phyloP scores from a whole-genome alignment of 371 early-diverging fungal species.

The Mucor mucedo region DNA sequence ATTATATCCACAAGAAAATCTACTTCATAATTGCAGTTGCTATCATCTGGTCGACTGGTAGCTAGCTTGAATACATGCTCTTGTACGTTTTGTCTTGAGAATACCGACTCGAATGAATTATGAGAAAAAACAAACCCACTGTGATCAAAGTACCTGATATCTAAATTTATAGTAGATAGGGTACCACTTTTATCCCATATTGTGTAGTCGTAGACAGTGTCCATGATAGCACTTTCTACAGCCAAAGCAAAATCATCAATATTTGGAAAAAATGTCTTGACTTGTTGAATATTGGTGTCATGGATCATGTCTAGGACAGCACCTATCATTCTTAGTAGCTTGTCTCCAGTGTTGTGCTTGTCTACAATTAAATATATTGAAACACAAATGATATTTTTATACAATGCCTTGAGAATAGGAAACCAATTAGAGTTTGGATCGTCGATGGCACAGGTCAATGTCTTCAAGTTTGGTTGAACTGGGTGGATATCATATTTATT shows the following conservation, averaged over 20 bases:
- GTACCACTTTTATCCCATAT: background rate
- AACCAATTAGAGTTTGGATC: slow-evolving; percentile 16
- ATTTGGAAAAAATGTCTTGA: background rate
- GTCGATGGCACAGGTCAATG: slow-evolving; percentile 11
- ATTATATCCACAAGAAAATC: background rate
- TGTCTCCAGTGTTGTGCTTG: background rate
- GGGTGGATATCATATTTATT: background rate
- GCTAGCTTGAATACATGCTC: background rate
- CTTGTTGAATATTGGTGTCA: background rate
- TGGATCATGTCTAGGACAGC: background rate
- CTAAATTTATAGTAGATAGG: background rate
- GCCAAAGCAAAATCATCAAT: background rate
- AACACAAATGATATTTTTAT: background rate
- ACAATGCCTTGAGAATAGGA: slow-evolving; percentile 1
- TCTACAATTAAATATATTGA: background rate
- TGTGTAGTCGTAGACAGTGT: background rate
- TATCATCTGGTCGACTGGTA: background rate
- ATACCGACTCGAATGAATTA: background rate
- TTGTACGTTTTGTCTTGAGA: background rate
- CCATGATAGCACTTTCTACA: background rate
- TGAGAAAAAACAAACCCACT: background rate
- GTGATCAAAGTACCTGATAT: background rate
- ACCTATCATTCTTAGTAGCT: background rate
- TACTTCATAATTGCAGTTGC: background rate
- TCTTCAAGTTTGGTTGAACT: background rate